Percentiles rank a stretch among this genome's conserved stretches.
These are phyloP conservation scores for Mimosa pudica DNA, from an alignment of 306 rosid genomes.

Conservation along the genomic window DNA sequence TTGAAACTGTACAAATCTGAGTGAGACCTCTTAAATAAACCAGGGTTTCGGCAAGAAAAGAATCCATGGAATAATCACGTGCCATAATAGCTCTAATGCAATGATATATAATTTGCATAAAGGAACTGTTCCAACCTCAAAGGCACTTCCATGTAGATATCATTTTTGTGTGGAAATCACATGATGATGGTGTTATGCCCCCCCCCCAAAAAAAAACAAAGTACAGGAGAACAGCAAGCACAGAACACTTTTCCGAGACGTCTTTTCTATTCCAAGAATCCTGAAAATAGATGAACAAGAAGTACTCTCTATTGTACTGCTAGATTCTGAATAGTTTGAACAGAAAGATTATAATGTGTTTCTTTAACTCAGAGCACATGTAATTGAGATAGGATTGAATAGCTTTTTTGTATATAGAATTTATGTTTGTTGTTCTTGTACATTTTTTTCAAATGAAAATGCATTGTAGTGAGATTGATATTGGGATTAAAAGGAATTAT, in stretches of 20 bases:
- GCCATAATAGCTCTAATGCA: neutral
- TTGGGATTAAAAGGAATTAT: neutral
- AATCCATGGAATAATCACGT: neutral
- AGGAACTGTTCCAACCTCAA: neutral
- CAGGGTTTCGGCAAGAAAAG: neutral
- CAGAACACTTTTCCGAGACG: neutral
- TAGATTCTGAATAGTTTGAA: conserved; percentile 1
- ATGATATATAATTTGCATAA: neutral
- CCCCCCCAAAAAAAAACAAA: neutral
- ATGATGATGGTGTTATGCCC: neutral
- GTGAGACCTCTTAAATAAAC: neutral
- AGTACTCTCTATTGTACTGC: neutral
- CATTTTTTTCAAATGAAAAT: neutral
- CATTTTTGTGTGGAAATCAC: conserved; percentile 2
- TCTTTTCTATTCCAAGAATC: neutral
- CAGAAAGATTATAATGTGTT: neutral
- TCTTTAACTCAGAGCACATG: neutral
- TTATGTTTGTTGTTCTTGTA: neutral
- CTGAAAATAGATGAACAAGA: conserved; percentile 10
- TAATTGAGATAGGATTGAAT: neutral
- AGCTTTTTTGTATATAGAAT: neutral
- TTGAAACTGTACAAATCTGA: neutral
- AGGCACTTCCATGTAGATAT: neutral
- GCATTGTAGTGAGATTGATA: neutral
- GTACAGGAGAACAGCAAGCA: neutral